Evolutionary conservation across 1,139 yeast genomes (phyloP).

Genomic region (Yamadazyma pseudoaaseri): DNA sequence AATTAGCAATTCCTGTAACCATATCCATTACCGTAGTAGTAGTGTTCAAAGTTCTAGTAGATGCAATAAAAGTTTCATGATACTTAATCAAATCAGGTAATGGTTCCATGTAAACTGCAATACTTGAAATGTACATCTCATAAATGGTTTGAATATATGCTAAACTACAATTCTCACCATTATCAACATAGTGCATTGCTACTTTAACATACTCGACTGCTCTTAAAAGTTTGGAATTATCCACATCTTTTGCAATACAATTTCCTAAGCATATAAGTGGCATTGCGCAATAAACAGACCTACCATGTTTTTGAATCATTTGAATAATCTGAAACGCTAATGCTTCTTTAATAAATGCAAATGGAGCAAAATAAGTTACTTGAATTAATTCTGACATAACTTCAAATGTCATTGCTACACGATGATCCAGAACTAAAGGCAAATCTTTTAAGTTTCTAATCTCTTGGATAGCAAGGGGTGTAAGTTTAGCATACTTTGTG

Average conservation of each 20-base stretch:
- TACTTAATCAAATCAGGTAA: slow-evolving; percentile 33
- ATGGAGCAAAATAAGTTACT: slow-evolving; percentile 29
- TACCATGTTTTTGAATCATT: slow-evolving; percentile 26
- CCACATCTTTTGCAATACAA: slow-evolving; percentile 35
- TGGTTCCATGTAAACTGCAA: slow-evolving; percentile 49
- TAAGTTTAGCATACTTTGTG: slow-evolving; percentile 23
- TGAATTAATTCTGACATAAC: slow-evolving; percentile 41
- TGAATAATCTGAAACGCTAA: slow-evolving; percentile 23
- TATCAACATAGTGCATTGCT: slow-evolving; percentile 39
- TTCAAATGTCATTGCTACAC: slow-evolving; percentile 37
- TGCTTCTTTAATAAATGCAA: slow-evolving; percentile 22
- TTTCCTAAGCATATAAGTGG: slow-evolving; percentile 35
- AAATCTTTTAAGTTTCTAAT: slow-evolving; percentile 32
- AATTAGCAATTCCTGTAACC: slow-evolving; percentile 17
- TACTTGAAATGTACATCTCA: slow-evolving; percentile 40
- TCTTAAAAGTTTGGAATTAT: slow-evolving; percentile 24
- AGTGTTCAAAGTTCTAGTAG: slow-evolving; percentile 17
- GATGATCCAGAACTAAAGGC: slow-evolving; percentile 26
- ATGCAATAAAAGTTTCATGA: slow-evolving; percentile 24
- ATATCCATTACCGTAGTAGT: slow-evolving; percentile 12
- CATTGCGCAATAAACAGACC: slow-evolving; percentile 26
- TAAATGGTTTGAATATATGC: slow-evolving; percentile 42
- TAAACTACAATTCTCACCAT: slow-evolving; percentile 32
- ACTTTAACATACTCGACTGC: slow-evolving; percentile 31
- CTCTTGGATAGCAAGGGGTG: slow-evolving; percentile 45